Percentiles rank a stretch among this genome's conserved stretches.
Conservation (phyloP, 2,329 filamentous ascomycete species). For the Calcarisporium arbuscula region DNA sequence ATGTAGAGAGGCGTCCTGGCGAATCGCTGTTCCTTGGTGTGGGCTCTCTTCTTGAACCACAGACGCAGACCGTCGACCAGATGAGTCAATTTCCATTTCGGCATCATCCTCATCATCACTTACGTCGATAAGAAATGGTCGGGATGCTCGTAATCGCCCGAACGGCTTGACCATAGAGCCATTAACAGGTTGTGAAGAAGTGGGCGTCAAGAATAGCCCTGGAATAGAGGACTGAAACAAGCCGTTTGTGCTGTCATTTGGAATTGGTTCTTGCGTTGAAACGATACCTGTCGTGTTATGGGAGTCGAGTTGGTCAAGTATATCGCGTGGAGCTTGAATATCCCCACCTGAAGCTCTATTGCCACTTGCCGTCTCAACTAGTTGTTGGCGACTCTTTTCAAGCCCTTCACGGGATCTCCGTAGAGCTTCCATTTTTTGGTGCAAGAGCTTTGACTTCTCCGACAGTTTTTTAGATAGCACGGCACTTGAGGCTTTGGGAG, state of each 20-base stretch:
- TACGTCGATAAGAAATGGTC: slow-evolving; percentile 73
- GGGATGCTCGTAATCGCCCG: slow-evolving; percentile 50
- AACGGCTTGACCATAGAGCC: too few relatives aligned
- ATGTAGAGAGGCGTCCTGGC: slow-evolving; percentile 41
- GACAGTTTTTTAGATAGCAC: slow-evolving; percentile 34
- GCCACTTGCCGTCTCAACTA: slow-evolving; percentile 1
- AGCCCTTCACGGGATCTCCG: slow-evolving; percentile 49
- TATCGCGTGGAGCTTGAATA: too few relatives aligned
- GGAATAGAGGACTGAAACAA: slow-evolving; percentile 23
- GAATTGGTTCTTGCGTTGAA: not conserved
- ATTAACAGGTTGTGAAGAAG: slow-evolving; percentile 13
- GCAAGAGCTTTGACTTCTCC: slow-evolving; percentile 66
- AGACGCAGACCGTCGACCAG: slow-evolving; percentile 33
- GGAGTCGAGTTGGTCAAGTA: too few relatives aligned
- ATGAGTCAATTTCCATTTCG: slow-evolving; percentile 61
- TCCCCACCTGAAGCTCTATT: too few relatives aligned
- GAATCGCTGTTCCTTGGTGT: slow-evolving; percentile 27
- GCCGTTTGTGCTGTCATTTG: slow-evolving; percentile 4
- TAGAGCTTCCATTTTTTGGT: slow-evolving; percentile 72
- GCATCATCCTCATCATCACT: slow-evolving; percentile 67
- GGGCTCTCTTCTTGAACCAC: slow-evolving; percentile 23
- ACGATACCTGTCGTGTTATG: not conserved
- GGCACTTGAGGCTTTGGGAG: slow-evolving; percentile 22
- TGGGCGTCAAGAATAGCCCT: slow-evolving; percentile 28
- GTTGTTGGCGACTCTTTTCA: slow-evolving; percentile 19